Conservation (phyloP, 768 basidiomycete species). For the Podaxis pistillaris region DNA sequence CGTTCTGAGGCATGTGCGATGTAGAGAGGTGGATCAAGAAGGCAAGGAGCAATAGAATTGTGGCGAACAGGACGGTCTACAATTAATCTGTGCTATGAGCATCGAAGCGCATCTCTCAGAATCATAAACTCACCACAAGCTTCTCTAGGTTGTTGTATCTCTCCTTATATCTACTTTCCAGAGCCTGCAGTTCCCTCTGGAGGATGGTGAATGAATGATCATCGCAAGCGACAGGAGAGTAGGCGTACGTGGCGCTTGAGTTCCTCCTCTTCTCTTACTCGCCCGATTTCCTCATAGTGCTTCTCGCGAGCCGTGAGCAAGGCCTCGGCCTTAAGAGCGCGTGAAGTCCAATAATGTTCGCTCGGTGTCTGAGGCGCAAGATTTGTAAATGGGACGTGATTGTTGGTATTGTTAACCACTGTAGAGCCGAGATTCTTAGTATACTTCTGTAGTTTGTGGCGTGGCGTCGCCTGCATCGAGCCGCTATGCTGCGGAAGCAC, state of each 20-base stretch:
- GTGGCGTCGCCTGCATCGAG: not conserved
- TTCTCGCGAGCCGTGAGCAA: constrained; percentile 46
- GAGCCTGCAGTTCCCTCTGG: constrained; percentile 43
- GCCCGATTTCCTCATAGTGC: constrained; percentile 50
- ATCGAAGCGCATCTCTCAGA: not conserved
- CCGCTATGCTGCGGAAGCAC: not conserved
- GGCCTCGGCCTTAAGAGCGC: constrained; percentile 65
- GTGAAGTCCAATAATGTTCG: constrained; percentile 68
- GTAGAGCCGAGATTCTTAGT: not conserved
- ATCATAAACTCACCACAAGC: constrained; percentile 38
- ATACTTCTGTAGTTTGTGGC: not conserved
- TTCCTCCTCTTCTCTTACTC: constrained; percentile 39
- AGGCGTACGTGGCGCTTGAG: constrained; percentile 45
- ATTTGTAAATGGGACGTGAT: constrained; percentile 8
- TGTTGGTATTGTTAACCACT: not conserved
- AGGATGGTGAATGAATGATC: not conserved
- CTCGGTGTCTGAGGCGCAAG: constrained; percentile 23
- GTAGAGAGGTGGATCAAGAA: constrained; percentile 34
- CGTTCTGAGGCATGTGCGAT: constrained; percentile 25
- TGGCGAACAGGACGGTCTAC: constrained; percentile 26
- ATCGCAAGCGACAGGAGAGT: not conserved
- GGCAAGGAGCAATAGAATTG: constrained; percentile 34
- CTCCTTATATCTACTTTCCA: constrained; percentile 42
- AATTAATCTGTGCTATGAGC: not conserved
- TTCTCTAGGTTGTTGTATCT: constrained; percentile 50